Evolutionary conservation across 768 basidiomycete genomes (phyloP).

Genomic region (Guyanaporus albipodus): DNA sequence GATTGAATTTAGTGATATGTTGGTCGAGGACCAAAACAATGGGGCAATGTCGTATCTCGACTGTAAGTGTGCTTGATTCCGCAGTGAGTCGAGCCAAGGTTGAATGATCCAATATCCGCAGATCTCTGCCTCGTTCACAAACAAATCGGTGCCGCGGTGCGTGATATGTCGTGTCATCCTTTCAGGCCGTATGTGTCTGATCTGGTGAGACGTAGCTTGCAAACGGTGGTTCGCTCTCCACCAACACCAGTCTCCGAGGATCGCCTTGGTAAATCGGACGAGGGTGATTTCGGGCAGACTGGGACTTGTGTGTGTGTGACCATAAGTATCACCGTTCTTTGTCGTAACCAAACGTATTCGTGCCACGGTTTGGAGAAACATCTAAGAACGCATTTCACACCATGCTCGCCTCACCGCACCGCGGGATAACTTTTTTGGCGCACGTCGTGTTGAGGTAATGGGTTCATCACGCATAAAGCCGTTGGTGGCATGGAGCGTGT

Average conservation of each 20-base stretch:
- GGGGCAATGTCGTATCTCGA: constrained; percentile 90
- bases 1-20: constrained; percentile 95
- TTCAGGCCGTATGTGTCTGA: not conserved
- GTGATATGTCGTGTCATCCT: constrained; percentile 1
- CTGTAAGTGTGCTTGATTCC: constrained; percentile 50
- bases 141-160: constrained; percentile 29
- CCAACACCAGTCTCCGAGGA: constrained; percentile 26
- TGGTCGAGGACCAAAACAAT: constrained; percentile 96
- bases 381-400: constrained; percentile 6
- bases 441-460: not conserved
- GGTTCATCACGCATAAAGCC: no score
- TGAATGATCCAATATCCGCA: constrained; percentile 6
- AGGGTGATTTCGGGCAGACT: no score
- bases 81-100: not conserved
- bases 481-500: no score
- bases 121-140: constrained; percentile 34
- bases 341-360: constrained; percentile 9
- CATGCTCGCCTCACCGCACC: not conserved
- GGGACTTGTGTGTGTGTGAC: no score
- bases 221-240: constrained; percentile 29
- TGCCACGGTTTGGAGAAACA: constrained; percentile 4
- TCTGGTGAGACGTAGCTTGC: constrained; percentile 20
- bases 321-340: constrained; percentile 3
- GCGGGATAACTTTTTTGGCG: not conserved
- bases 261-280: constrained; percentile 29